Percentiles rank a stretch among this genome's conserved stretches.
Evolutionary conservation across 371 early-diverging fungal genomes (phyloP).

Genomic region (Fennellomyces sp.): DNA sequence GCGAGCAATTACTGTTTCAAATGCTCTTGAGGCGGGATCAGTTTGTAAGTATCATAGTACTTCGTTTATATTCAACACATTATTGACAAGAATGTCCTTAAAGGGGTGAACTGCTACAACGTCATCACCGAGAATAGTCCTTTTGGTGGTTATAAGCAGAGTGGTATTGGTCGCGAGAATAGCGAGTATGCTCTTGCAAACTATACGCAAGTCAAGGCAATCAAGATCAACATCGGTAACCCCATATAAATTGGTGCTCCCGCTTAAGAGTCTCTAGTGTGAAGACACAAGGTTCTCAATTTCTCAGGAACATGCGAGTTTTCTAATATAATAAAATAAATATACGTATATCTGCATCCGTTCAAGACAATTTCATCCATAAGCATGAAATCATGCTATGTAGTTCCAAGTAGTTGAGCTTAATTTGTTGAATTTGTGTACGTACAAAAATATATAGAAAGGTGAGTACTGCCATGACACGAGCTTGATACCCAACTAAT

Average conservation of each 20-base stretch:
- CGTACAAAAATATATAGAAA: no score
- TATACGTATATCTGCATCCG: no score
- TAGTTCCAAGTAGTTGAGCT: no score
- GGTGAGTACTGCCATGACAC: no score
- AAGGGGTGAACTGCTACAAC: conserved; percentile 14
- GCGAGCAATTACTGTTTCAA: conserved; percentile 69
- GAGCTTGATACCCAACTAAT: no score
- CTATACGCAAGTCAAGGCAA: conserved; percentile 57
- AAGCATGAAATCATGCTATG: no score
- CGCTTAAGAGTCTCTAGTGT: no score
- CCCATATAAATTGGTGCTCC: background rate
- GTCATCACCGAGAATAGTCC: conserved; percentile 38
- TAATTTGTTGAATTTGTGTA: no score
- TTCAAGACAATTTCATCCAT: no score
- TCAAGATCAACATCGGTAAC: conserved; percentile 36
- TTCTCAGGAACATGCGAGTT: no score
- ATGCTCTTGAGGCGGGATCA: conserved; percentile 28
- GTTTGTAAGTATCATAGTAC: conserved; percentile 13
- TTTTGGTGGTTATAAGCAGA: conserved; percentile 89
- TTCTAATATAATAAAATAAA: no score
- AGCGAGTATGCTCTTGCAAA: conserved; percentile 75
- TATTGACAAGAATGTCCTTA: background rate
- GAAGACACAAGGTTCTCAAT: background rate
- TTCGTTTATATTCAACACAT: background rate
- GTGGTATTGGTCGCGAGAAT: conserved; percentile 84